Base-by-base conservation (phyloP, 768 basidiomycete genomes). In the Tulasnella sp. region DNA sequence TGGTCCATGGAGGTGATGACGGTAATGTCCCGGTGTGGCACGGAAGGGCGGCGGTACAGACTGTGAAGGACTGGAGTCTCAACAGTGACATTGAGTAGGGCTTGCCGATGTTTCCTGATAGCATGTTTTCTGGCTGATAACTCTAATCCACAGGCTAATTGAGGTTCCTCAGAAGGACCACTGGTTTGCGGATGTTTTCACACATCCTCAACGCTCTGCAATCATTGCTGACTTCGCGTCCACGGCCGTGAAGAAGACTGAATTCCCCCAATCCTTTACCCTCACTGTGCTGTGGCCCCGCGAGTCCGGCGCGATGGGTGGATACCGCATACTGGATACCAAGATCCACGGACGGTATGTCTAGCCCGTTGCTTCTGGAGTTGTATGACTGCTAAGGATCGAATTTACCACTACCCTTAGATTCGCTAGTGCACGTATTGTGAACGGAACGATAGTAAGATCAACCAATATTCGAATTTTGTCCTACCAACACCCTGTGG, bases 11-110 rank as follows among this genome's bases (percentile, higher is more conserved):
- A 19, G 86, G 85, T 2, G 74, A 75, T 38, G 93, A 96, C 67
- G 80, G 83, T 41, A 94, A 96, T 62, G 93, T 96, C 3, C 90
- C 92, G 1, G 79, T 82, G 0, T 88, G 89, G 81, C 91, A 95
- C 64, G 80, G 83, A 2, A 78, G 92, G 21, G 82, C 85, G 68
- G 73, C 79, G 10, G 74, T 86, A 2, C 74, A 76, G 24, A 70
- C 82, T 17, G 63, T 93, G 27, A 77, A 78, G 62, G 73, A 80
- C 2, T 86, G 82, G 81, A 73, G 77, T 51, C 68, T 75, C 0
- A 66, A 75, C 5, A 75, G 77, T 15, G 76, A 84, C 58, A 73
- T 79, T 21, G 76, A 70, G 86, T 85, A 60, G 26, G 79, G 68
- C 2, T 9, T 15, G 11, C 50, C 41, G 42, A 34, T 44, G 17